Evolutionary conservation across 768 basidiomycete species (phyloP), one percentile per base, ranked within the genome.

Genomic region (Rhizopogon roseolus): DNA sequence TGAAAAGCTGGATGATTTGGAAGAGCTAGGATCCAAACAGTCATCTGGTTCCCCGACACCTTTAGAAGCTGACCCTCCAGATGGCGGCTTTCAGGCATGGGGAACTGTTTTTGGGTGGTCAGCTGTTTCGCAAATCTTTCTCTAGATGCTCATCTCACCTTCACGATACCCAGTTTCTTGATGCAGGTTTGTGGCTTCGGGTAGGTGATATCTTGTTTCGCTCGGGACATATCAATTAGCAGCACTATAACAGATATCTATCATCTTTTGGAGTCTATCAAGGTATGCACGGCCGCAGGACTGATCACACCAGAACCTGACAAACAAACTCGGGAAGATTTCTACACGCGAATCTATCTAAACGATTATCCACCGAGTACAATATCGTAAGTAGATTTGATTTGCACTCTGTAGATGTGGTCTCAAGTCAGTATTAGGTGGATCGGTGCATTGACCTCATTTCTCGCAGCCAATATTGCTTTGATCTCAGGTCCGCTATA

Each of bases 401-500:
- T 19, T 13, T 25, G 9, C 10, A 19, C 50, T 57, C 28, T 72
- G 74, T 69, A 28, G 64, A 63, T 8, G 54, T 74, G 58, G 22
- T 29, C 29, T 45, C 29, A 45, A 11, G n/a, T 32, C 17, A 10
- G 5, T 41, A 29, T 71, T 58, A 60, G 65, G 11, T 72, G 73
- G 73, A 64, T 75, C 48, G 69, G 70, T 1, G 57, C 55, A 9
- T 50, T 66, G n/a, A 66, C 71, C 53, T 54, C 72, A 16, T 67
- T 69, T 61, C 46, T 73, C 10, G 64, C 69, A 22, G 66, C 70
- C 41, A 52, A 60, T 11, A 36, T 60, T 8, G 67, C 68, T 4
- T 54, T 69, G 32, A 40, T 64, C 36, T 53, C 60, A 14, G 73
- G 73, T 4, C 57, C 62, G 27, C 49, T 70, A 3, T 73, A 70